Evolutionary conservation across 768 basidiomycete species (phyloP).

Genomic region (Jaapia argillacea): DNA sequence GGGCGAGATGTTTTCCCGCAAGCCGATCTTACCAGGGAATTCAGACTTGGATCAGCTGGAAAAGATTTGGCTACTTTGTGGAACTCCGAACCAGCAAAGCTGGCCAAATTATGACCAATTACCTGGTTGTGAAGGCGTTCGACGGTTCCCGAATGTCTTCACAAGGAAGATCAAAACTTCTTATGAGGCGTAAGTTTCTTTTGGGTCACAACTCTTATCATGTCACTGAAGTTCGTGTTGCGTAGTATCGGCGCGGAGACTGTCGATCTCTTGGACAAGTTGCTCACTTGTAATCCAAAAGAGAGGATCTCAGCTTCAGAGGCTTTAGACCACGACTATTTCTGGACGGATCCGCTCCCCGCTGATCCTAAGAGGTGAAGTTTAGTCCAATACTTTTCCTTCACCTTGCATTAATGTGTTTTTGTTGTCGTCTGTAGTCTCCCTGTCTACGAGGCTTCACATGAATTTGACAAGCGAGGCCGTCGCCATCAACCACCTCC

Average conservation of each 20-base stretch:
- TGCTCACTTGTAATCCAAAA: constrained; percentile 76
- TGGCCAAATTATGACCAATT: constrained; percentile 73
- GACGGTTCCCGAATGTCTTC: constrained; percentile 42
- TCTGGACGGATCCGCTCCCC: constrained; percentile 86
- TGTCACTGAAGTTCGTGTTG: constrained; percentile 5
- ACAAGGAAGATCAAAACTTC: constrained; percentile 44
- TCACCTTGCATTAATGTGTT: background rate
- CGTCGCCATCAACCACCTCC: constrained; percentile 32
- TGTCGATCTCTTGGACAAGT: constrained; percentile 70
- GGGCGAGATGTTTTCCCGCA: constrained; percentile 90
- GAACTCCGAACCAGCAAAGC: constrained; percentile 71
- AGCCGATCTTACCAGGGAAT: constrained; percentile 79
- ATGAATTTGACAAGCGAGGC: constrained; percentile 72
- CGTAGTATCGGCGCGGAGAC: constrained; percentile 62
- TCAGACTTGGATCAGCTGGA: constrained; percentile 90
- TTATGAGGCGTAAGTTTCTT: constrained; percentile 47
- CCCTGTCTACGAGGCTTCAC: constrained; percentile 72
- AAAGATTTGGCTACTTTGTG: constrained; percentile 85
- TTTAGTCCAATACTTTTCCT: background rate
- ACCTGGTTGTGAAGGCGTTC: constrained; percentile 75
- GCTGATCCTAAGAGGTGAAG: constrained; percentile 72
- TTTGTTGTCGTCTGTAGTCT: constrained; percentile 30
- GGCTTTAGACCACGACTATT: constrained; percentile 89
- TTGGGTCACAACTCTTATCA: constrained; percentile 2
- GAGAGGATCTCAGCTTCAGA: constrained; percentile 77